Base-by-base conservation (phyloP, 352 stramenopile genomes). In the Elongisporangium prolatum region DNA sequence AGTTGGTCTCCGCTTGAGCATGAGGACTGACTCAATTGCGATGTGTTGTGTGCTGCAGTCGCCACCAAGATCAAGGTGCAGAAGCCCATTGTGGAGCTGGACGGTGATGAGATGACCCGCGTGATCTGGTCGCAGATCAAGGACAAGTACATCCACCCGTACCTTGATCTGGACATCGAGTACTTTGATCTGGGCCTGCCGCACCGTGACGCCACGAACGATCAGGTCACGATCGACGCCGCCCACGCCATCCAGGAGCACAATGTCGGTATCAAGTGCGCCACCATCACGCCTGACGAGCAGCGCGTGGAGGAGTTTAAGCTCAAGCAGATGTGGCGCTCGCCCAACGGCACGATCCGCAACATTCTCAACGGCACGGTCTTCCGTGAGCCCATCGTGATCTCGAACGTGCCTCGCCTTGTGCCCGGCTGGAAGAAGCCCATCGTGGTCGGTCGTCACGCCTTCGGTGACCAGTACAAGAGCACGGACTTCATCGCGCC, bases 231-330 rank as follows among this genome's bases (percentile, higher is more conserved):
- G 8, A n/a, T 91, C 18, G 84, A 90, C 57, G 84, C 84, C 40
- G 84, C 84, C 5, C 72, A 83, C 65, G 81, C 84, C 49, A 93
- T 93, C 64, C 56, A 81, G 54, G 56, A 75, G 56, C 64, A 85
- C 71, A 75, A 88, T 61, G 78, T 88, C 3, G 84, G 81, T 52
- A 90, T 91, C 64, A 93, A 93, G 65, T 93, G 84, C 66, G 84
- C 84, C 20, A 93, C 84, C 58, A 93, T 93, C 69, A 93, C 84
- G 24, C 84, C 84, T 1, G 84, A 93, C 60, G 84, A 93, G 71
- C 72, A 85, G 63, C 80, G 84, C 52, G 71, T 93, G 22, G 67
- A 84, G 57, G 84, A 93, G 61, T 87, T 89, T 50, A 83, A 83
- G 59, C 74, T 87, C 48, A 84, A 86, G 69, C 67, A 86, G 63